These are phyloP conservation scores for Bretschneidera sinensis DNA, from an alignment of 345 rosid species.

Conservation along the genomic window DNA sequence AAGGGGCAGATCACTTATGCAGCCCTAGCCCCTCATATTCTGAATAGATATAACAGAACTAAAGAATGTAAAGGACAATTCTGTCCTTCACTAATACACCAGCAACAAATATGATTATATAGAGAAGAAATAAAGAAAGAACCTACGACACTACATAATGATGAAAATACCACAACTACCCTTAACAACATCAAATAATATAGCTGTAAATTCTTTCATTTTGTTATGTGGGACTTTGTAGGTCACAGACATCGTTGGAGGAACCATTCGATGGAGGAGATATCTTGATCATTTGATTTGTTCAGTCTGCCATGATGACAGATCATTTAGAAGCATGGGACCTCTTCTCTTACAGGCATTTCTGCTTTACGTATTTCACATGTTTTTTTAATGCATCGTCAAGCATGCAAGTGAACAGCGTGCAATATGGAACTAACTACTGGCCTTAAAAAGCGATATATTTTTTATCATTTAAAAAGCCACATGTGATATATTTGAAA, in stretches of 20 bases:
- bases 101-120: too few species aligned
- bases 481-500: neutral
- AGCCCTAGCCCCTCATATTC: too few species aligned
- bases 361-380: slow-evolving; percentile 7
- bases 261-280: slow-evolving; percentile 95
- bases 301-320: slow-evolving; percentile 66
- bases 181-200: too few species aligned
- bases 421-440: neutral
- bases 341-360: slow-evolving; percentile 90
- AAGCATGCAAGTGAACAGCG: too few species aligned
- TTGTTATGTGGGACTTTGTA: slow-evolving; percentile 22
- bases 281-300: slow-evolving; percentile 86
- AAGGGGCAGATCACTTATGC: too few species aligned
- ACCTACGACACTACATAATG: too few species aligned
- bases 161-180: too few species aligned
- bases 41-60: too few species aligned
- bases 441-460: neutral
- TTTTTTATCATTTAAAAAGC: too few species aligned
- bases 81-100: too few species aligned
- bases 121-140: too few species aligned
- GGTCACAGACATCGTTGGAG: slow-evolving; percentile 97
- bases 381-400: slow-evolving; percentile 10
- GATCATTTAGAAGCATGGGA: slow-evolving; percentile 68
- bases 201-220: neutral
- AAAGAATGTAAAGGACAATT: too few species aligned